phyloP scores from a whole-genome alignment of 345 rosid genomes.

The Eutrema yunnanense region DNA sequence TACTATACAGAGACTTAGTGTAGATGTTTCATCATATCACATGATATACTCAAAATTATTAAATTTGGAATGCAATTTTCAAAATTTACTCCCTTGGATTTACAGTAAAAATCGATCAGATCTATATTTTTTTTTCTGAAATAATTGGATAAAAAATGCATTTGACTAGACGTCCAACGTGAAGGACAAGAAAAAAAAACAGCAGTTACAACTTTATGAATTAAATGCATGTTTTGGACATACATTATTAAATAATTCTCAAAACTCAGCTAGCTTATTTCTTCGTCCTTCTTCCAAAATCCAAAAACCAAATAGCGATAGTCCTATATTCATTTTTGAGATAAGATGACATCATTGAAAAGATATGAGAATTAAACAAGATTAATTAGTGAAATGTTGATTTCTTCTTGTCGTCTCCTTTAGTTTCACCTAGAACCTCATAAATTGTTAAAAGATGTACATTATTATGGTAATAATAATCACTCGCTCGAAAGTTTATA shows the following conservation, averaged over 20 bases:
- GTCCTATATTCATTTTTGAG: neutral
- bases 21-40: neutral
- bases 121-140: neutral
- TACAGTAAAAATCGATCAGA: neutral
- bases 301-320: neutral
- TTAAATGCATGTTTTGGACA: conserved; percentile 18
- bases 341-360: neutral
- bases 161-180: neutral
- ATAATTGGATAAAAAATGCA: neutral
- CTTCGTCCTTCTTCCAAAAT: neutral
- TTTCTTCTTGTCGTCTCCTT: neutral
- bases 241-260: conserved; percentile 1
- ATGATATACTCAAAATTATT: neutral
- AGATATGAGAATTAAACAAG: neutral
- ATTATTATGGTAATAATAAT: too few species aligned
- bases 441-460: too few species aligned
- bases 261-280: neutral
- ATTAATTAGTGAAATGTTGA: neutral
- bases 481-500: too few species aligned
- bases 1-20: neutral
- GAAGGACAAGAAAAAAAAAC: neutral
- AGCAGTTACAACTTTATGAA: conserved; percentile 19
- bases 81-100: neutral
- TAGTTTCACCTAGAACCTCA: neutral
- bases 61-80: neutral